Base-by-base conservation (phyloP, 2,329 filamentous ascomycete species). In the Ophiognomonia clavigignenti-juglandacearum region DNA sequence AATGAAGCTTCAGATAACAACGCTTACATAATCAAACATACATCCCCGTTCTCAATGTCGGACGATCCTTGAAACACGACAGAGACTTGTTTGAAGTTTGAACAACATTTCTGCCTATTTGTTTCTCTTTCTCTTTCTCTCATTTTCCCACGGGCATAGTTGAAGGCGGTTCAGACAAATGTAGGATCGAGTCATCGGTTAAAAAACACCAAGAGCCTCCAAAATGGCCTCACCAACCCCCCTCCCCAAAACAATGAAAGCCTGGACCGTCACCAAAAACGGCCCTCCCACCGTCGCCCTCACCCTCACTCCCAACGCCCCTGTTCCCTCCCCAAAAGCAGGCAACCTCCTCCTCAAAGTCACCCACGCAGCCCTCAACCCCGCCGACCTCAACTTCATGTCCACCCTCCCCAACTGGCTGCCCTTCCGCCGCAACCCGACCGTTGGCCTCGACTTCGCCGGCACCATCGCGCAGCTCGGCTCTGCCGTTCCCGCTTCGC, bases 281-380 rank as follows among this genome's bases (percentile, higher is more conserved):
- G 58, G 57, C n/a, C 48, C 45, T 13, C 55, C 58, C 11, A 46
- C 46, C 16, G 48, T 58, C 11, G 57, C 59, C 7, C 57, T 65
- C 19, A 36, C 50, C 6, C 44, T 64, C 6, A 54, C 52, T 39
- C 51, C 48, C n/a, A 48, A 57, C 27, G 52, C 42, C 24, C 57
- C 57, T 6, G 53, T 51, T 16, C 53, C 54, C 13, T n/a, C 38
- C 19, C 42, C 11, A 20, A 57, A 43, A 13, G 37, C 45, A 23
- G 37, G 48, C 8, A 49, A 61, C 22, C 50, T 67, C 35, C 55
- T 66, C 36, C 45, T 68, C 38, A 57, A 54, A 37, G 57, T 68
- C 24, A 55, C 59, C 8, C 58, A 66, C 51, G 61, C 64, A 4
- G 58, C 64, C 13, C 60, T 68, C 39, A 68, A 69, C 52, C 65